A percentile compares a stretch with the other conserved stretches of the same genome.
These are phyloP conservation scores for Vararia minispora DNA, from an alignment of 768 basidiomycete genomes.

Conservation along the genomic window DNA sequence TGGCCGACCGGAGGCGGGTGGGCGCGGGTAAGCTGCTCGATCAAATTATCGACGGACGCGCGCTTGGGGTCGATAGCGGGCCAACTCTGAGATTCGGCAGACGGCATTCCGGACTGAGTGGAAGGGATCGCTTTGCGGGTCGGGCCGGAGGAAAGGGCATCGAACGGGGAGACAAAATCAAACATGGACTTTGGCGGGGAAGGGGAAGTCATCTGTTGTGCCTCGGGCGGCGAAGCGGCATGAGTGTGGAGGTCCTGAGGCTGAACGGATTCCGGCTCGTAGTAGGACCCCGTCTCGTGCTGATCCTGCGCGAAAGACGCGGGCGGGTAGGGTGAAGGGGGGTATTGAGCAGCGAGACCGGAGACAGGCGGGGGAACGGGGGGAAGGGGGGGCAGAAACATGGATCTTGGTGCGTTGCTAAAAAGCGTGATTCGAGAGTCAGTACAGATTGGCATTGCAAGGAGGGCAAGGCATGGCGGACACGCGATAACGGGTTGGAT, in stretches of 20 bases:
- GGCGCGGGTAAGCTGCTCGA: slow-evolving; percentile 57
- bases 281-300: slow-evolving; percentile 12
- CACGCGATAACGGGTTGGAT: neutral
- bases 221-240: slow-evolving; percentile 3
- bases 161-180: slow-evolving; percentile 77
- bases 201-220: slow-evolving; percentile 40
- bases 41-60: slow-evolving; percentile 73
- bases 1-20: slow-evolving; percentile 22
- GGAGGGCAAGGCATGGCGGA: neutral
- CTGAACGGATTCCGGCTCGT: slow-evolving; percentile 11
- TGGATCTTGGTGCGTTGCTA: slow-evolving; percentile 10
- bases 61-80: slow-evolving; percentile 50
- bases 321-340: slow-evolving; percentile 10
- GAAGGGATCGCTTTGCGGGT: slow-evolving; percentile 70
- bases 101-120: too few species aligned
- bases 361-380: slow-evolving; percentile 6
- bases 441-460: neutral
- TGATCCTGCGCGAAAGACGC: slow-evolving; percentile 1
- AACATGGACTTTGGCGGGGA: slow-evolving; percentile 76
- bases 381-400: slow-evolving; percentile 2
- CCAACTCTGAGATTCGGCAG: slow-evolving; percentile 32
- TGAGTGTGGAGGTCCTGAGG: slow-evolving; percentile 13
- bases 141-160: slow-evolving; percentile 43
- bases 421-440: neutral
- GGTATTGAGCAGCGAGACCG: slow-evolving; percentile 3